Evolutionary conservation across 2,329 filamentous ascomycete species (phyloP), one percentile per base, ranked within the genome.

Genomic region (Penicillium italicum): DNA sequence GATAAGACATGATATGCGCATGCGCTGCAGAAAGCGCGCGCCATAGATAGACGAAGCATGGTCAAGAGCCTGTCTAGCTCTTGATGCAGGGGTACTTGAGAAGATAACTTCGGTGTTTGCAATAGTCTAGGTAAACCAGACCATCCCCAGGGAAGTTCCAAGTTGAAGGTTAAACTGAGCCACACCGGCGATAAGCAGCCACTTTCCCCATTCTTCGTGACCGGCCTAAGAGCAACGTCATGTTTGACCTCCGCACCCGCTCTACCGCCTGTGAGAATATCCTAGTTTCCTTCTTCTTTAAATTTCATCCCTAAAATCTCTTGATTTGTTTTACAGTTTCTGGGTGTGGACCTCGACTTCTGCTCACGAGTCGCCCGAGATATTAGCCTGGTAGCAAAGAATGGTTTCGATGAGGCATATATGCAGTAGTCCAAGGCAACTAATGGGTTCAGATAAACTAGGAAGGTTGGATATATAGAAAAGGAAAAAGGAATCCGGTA

Each of bases 391-490:
- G 10, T 11, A 42, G 10, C 10, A 44, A 31, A 44, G n/a, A 6
- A 44, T 8, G 16, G 18, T 45, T 22, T 33, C 28, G 8, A 45
- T 18, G n/a, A 28, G 8, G 12, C 22, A 5, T 3, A n/a, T 45
- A 33, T 33, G 30, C 34, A 37, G 22, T 37, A 26, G 24, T 47
- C 11, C 33, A 26, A 50, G 11, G 10, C 22, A 43, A 50, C 18
- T 22, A 31, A 43, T 34, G 11, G 10, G 12, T 26, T 24, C 20
- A 43, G 42, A 48, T 48, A 47, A 56, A 62, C 57, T 62, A 60
- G 58, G 46, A 57, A 51, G 24, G 40, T 49, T 37, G 14, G 30
- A 42, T 59, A 49, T 59, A 53, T 53, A 53, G 46, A 58, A 45
- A 59, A 40, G 46, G 48, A 51, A 54, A 43, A 46, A 43, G 20